Evolutionary conservation across 352 stramenopile species (phyloP), one percentile per base, ranked within the genome.

Genomic region (Globisporangium cystogenes): DNA sequence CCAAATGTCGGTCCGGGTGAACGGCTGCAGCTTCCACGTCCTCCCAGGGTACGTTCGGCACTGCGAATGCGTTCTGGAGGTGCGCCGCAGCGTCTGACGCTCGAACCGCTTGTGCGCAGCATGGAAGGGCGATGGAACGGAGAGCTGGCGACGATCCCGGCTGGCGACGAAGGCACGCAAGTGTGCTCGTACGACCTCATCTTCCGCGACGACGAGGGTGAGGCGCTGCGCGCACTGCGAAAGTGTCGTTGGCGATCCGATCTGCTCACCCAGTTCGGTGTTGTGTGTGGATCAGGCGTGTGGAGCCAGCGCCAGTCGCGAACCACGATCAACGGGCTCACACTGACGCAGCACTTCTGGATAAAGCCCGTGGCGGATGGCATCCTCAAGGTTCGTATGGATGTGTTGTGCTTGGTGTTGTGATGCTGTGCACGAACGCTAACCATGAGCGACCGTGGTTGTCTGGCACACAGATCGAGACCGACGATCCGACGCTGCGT

Each of bases 71-170:
- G 35, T 3, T 37, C n/a, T n/a, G n/a, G n/a, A n/a, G n/a, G n/a
- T n/a, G n/a, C n/a, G 33, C 18, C 15, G n/a, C 5, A 26, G 18
- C 15, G 39, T 7, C 39, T 44, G 3, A 44, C n/a, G 23, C 23
- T 12, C 16, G 26, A 15, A 26, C 42, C 7, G 41, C 5, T 24
- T 31, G 15, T 39, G 29, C 52, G 11, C 27, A 90, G 77, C 48
- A 84, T 93, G 64, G 85, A 95, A 62, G 85, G 85, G 5, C 78
- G 85, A 16, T 95, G 85, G 85, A 95, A 95, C 46, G 85, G 85
- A 42, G 85, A 95, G 42, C 63, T 90, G 11, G 64, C 76, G 15
- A 82, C 76, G 2, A 69, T 93, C n/a, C 85, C 85, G 2, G 50
- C 57, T n/a, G 62, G 83, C 33, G 83, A 93, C 0, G 84, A 95